Conservation (phyloP, 345 rosid genomes). For the Salix viminalis region DNA sequence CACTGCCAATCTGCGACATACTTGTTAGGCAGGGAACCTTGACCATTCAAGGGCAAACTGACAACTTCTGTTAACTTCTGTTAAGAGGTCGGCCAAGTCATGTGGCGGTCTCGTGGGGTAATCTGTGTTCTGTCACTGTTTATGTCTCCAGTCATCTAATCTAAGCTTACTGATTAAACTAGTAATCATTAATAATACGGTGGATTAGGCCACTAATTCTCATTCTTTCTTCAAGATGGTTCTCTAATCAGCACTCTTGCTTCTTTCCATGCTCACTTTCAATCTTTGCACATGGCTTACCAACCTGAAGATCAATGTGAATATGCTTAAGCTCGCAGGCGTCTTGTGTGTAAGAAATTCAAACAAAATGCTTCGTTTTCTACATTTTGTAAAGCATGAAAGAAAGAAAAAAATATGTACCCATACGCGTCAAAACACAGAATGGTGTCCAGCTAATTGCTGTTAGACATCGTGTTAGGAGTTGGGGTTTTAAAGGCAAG, state of each 20-base stretch:
- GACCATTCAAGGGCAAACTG: constrained; percentile 15
- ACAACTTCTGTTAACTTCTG: constrained; percentile 13
- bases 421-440: too few relatives aligned
- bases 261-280: neutral
- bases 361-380: neutral
- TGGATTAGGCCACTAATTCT: neutral
- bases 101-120: constrained; percentile 17
- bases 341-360: neutral
- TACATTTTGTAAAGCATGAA: neutral
- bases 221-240: neutral
- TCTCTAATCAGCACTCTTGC: neutral
- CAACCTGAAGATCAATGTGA: neutral
- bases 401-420: neutral
- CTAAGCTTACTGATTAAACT: neutral
- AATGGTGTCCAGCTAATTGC: constrained; percentile 18
- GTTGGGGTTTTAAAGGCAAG: neutral
- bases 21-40: constrained; percentile 18
- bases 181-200: neutral
- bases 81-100: neutral
- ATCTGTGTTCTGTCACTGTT: neutral
- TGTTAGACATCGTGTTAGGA: neutral
- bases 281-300: neutral
- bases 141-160: neutral
- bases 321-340: neutral
- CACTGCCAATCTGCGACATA: constrained; percentile 5